Evolutionary conservation across 192 early-diverging fungal species (phyloP).

Genomic region (Podila minutissima): DNA sequence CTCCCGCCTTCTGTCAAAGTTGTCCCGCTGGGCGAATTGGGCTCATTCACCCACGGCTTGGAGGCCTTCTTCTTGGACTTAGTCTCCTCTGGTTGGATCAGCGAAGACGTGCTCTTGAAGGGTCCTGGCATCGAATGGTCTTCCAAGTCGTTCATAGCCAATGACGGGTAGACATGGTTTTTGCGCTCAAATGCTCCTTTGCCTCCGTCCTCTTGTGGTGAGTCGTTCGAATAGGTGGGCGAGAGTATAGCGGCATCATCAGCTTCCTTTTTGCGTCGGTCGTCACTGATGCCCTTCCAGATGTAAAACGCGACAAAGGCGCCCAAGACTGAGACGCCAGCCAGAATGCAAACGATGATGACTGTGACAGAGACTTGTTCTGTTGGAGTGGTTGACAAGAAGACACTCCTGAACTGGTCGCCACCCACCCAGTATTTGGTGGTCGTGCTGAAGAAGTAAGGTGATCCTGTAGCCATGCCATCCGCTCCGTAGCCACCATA

Average conservation of each 20-base stretch:
- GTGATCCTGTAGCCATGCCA: not conserved
- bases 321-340: conserved; percentile 16
- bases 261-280: conserved; percentile 10
- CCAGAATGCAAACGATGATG: conserved; percentile 27
- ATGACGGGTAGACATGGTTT: conserved; percentile 1
- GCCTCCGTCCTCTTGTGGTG: not conserved
- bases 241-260: not conserved
- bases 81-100: conserved; percentile 22
- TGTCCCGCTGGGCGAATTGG: conserved; percentile 31
- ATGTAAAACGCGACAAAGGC: conserved; percentile 24
- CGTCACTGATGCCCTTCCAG: conserved; percentile 18
- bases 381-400: not conserved
- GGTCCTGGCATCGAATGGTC: conserved; percentile 36
- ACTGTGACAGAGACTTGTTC: conserved; percentile 3
- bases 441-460: conserved; percentile 19
- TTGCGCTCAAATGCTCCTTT: conserved; percentile 6
- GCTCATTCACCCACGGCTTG: conserved; percentile 23
- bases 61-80: not conserved
- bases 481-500: conserved; percentile 11
- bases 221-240: not conserved
- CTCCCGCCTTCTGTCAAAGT: conserved; percentile 38
- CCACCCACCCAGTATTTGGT: conserved; percentile 14
- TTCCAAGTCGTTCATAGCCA: conserved; percentile 6
- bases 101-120: conserved; percentile 38
- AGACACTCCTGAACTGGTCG: conserved; percentile 1